Evolutionary conservation across 2,329 filamentous ascomycete species (phyloP), one percentile per base, ranked within the genome.

Genomic region (Sphaerulina musiva): DNA sequence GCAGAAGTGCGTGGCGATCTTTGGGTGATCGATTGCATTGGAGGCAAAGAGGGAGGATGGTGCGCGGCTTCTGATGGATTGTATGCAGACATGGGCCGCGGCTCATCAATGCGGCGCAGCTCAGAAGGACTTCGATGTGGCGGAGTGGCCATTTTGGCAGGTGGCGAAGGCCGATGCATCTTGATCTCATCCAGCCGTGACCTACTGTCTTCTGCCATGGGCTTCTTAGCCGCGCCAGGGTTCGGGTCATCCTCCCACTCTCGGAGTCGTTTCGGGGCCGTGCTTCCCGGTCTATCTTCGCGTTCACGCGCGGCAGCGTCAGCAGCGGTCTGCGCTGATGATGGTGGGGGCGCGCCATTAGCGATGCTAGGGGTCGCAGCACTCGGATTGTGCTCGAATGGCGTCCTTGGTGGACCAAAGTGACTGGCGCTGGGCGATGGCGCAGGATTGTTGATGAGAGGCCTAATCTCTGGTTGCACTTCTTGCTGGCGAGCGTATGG

Each of bases 41-140:
- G 73, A 20, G 78, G 77, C 59, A 84, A 76, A 14, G 80, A 73
- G 79, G 84, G 84, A 23, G 85, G 85, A 67, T 95, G 91, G 67
- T 95, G 91, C 2, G 91, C 90, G 51, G 89, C 89, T 70, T 96
- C 90, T 0, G 91, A 95, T 4, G 92, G 90, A 69, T 96, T 89
- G 66, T 96, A 95, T 52, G 80, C 84, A 50, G 66, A 65, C 8
- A 59, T 80, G 52, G 87, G 84, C 48, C 87, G 86, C 63, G 86
- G 80, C 9, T 74, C 73, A 46, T 86, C 83, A 53, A 78, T 72
- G 36, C 83, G 80, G 29, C 82, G 80, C 54, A 77, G 73, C 52
- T 86, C 83, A 0, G 86, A 88, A 7, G 89, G 91, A 68, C 86
- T 89, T 53, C 89, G 87, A 52, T 87, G 86, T 60, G 89, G 87